phyloP scores from a whole-genome alignment of 176 grass and related monocot species.

The Coix lacrymajobi region DNA sequence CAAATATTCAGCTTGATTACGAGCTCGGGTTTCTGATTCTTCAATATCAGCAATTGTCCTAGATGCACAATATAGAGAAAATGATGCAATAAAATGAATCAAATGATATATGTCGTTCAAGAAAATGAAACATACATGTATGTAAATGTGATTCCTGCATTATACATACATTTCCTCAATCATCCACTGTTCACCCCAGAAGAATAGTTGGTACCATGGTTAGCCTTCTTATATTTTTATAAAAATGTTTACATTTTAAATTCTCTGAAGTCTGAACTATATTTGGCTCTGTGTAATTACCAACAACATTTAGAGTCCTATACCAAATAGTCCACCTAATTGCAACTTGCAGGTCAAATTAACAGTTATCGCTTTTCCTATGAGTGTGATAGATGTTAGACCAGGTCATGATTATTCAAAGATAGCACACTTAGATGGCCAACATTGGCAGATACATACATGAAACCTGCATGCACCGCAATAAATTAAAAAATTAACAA shows the following conservation, averaged over 20 bases:
- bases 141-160: neutral
- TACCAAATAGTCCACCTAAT: neutral
- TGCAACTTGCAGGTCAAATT: conserved; percentile 10
- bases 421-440: neutral
- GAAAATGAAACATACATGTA: neutral
- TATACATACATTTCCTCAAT: neutral
- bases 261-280: neutral
- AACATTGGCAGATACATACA: neutral
- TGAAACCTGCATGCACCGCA: neutral
- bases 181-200: neutral
- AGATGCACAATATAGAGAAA: conserved; percentile 28
- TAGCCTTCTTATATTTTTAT: neutral
- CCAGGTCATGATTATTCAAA: neutral
- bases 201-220: neutral
- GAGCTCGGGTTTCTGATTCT: conserved; percentile 88
- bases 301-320: neutral
- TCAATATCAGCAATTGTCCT: conserved; percentile 75
- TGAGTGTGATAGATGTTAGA: neutral
- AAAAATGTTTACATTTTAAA: neutral
- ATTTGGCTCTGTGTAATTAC: neutral
- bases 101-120: neutral
- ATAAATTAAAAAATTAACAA: neutral
- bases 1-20: conserved; percentile 58
- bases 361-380: neutral
- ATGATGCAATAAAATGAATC: conserved; percentile 12